Evolutionary conservation across 2,329 filamentous ascomycete genomes (phyloP).

Genomic region (Colletotrichum endophyticum): DNA sequence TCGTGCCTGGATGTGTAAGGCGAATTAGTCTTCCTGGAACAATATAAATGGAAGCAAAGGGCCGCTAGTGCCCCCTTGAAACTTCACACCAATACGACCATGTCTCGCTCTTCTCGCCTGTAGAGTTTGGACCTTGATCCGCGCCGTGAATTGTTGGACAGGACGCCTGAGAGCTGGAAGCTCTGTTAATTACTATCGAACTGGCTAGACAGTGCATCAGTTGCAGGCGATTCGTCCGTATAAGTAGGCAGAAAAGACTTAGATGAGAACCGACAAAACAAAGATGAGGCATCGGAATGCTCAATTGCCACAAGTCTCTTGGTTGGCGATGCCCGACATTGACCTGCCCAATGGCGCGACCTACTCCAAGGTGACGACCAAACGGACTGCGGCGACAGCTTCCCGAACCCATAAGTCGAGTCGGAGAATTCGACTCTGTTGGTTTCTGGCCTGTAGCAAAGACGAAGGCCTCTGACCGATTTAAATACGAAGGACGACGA

Average conservation of each 20-base stretch:
- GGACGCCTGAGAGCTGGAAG: background rate
- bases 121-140: background rate
- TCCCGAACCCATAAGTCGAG: no score
- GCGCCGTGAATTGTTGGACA: background rate
- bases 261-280: fast-evolving
- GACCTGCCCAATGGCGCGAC: background rate
- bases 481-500: background rate
- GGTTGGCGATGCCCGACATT: background rate
- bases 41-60: background rate
- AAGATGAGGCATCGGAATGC: background rate
- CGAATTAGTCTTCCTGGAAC: background rate
- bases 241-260: fast-evolving
- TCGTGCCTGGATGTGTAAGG: background rate
- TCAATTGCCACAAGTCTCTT: background rate
- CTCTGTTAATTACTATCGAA: background rate
- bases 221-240: background rate
- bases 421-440: no score
- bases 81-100: fast-evolving
- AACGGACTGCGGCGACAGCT: no score
- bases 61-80: background rate
- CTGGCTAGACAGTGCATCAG: fast-evolving
- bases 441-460: no score
- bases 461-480: no score
- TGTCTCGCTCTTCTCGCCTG: background rate
- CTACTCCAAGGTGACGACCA: no score